Evolutionary conservation across 768 basidiomycete genomes (phyloP), one percentile per base, ranked within the genome.

Genomic region (Mycena vitilis): DNA sequence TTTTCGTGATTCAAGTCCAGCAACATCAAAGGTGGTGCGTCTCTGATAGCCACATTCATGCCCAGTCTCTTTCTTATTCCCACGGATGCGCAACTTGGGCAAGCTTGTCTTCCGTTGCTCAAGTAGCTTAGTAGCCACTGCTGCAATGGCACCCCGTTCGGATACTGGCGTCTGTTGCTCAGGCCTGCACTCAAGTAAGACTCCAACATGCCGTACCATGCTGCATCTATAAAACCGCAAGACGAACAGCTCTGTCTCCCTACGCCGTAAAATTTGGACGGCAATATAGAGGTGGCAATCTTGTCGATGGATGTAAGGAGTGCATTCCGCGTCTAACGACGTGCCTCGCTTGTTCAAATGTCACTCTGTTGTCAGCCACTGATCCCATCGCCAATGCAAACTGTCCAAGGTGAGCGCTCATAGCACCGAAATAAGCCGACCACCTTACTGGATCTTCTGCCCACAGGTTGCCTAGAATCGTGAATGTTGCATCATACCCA

Each of bases 401-500:
- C 6, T 6, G 11, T 2, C 30, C 8, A 9, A 15, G 20, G 36
- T 34, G 13, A 6, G 6, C 30, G 18, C 52, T 18, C 10, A 16
- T 15, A 2, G 18, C 0, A 5, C 22, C 20, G 4, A 16, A 53
- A 2, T 15, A 45, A 2, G 12, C 7, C 3, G 44, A 16, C 44
- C 44, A 45, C 18, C 44, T 4, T 11, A 2, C 40, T 2, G 40
- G 40, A 15, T 40, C 40, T 40, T 40, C 40, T 9, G 23, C 5
- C 12, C 22, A 51, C 10, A 51, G 12, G 10, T 53, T 36, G 0
- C 30, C 30, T 0, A 53, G 16, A 8, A 53, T 36, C 1, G 52
- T 34, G 52, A 53, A 36, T 2, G 52, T 53, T 6, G 57, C 40
- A 18, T 59, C 57, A 9, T 59, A 59, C 1, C 57, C 57, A 15